Evolutionary conservation across 176 grass and related monocot genomes (phyloP), one percentile per base, ranked within the genome.

Genomic region (Aegilops tauschii): DNA sequence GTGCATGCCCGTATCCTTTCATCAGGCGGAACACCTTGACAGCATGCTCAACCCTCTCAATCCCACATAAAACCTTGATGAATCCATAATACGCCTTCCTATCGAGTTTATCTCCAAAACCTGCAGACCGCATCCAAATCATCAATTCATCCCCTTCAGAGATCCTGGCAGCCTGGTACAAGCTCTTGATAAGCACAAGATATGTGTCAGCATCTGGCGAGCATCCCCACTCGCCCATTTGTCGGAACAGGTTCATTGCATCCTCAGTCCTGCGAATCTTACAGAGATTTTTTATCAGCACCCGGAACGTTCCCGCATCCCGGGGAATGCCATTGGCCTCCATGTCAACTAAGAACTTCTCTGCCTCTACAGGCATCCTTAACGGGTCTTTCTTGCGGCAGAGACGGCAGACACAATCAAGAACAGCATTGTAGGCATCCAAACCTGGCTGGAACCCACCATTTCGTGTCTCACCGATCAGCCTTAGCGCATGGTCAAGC

Each of bases 71-170:
- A 56, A 96, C 88, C 78, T 99, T 99, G 67, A 96, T 85, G 79
- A 99, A 99, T 4, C 94, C 90, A 84, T 93, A 99, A 84, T 99
- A 94, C 0, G 87, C 87, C 77, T 99, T 99, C 61, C 92, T 86
- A 86, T 99, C 97, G 36, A 99, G 94, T 71, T 90, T 88, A 77
- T 96, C 89, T 27, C 89, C 78, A 31, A 99, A 96, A 64, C 92
- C 97, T 12, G 90, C 92, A 42, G 97, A 90, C 31, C 90, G 72
- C 97, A 99, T 99, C 85, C 92, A 96, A 27, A 79, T 92, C 36
- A 94, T 86, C 97, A 99, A 92, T 86, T 99, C 92, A 74, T 99
- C 97, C 13, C 97, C 97, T 88, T 94, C 97, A 0, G 90, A 96
- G 47, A 90, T 77, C 52, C 94, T 82, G 30, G 90, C 94, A 68